Percentiles rank a stretch among this genome's conserved stretches.
Evolutionary conservation across 2,329 filamentous ascomycete species (phyloP).

Genomic region (Ampelomyces quisqualis): DNA sequence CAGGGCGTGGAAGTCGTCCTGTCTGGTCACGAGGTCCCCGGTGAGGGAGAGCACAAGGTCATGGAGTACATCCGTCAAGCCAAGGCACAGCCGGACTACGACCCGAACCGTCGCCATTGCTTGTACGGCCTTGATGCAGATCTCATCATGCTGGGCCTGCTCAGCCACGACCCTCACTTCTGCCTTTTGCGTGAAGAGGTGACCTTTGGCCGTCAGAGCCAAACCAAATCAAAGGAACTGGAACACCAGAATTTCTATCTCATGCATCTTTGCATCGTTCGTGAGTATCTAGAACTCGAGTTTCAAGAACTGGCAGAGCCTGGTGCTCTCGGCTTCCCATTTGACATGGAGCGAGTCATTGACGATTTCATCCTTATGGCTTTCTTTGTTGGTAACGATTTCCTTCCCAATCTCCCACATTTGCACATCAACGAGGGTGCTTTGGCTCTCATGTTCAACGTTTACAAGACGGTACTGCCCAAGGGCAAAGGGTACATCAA

Average conservation of each 20-base stretch:
- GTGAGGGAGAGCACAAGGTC: constrained; percentile 98
- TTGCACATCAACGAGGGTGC: constrained; percentile 98
- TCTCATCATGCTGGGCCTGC: constrained; percentile 94
- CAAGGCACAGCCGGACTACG: constrained; percentile 90
- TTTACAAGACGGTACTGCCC: constrained; percentile 89
- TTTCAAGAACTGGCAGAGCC: constrained; percentile 87
- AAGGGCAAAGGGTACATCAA: constrained; percentile 94
- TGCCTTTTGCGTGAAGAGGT: constrained; percentile 96
- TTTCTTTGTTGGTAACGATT: constrained; percentile 99
- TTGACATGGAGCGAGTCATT: constrained; percentile 94
- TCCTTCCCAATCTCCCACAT: constrained; percentile 92
- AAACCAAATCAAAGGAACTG: constrained; percentile 89
- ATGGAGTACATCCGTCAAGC: constrained; percentile 99
- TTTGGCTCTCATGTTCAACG: constrained; percentile 92
- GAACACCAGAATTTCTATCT: constrained; percentile 99
- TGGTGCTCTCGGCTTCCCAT: constrained; percentile 71
- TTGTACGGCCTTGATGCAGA: constrained; percentile 96
- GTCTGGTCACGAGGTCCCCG: constrained; percentile 95
- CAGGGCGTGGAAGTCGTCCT: constrained; percentile 94
- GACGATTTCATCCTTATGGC: constrained; percentile 99
- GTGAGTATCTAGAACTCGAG: constrained; percentile 94
- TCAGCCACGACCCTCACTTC: constrained; percentile 98
- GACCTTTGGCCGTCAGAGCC: constrained; percentile 85
- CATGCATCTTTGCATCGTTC: constrained; percentile 94
- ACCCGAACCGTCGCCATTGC: constrained; percentile 92